Percentiles rank a stretch among this genome's conserved stretches.
Conservation (phyloP, 768 basidiomycete genomes). For the Lyophyllum semitale region DNA sequence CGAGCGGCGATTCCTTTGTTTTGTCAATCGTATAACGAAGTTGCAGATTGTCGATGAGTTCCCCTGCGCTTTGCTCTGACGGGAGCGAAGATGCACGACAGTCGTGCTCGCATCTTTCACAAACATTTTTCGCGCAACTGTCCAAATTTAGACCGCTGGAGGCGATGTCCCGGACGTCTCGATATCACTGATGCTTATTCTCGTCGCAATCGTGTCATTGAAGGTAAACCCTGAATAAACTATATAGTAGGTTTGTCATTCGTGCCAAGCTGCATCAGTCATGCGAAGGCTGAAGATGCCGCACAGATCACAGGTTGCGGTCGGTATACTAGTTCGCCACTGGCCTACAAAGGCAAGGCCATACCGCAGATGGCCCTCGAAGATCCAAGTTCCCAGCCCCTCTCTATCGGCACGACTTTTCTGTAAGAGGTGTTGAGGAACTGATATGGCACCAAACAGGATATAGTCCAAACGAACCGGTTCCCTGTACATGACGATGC, state of each 20-base stretch:
- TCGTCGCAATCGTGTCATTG: background rate
- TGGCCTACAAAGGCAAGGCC: conserved; percentile 53
- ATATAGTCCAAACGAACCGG: conserved; percentile 39
- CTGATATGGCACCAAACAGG: conserved; percentile 3
- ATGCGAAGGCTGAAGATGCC: conserved; percentile 65
- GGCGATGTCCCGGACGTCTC: background rate
- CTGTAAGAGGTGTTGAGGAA: conserved; percentile 26
- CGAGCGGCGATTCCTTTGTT: too few species aligned
- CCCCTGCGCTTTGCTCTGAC: too few species aligned
- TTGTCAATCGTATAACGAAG: too few species aligned
- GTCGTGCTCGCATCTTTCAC: background rate
- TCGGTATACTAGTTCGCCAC: conserved; percentile 43
- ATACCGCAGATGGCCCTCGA: conserved; percentile 55
- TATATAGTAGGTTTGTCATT: background rate
- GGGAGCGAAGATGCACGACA: too few species aligned
- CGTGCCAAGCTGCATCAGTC: conserved; percentile 19
- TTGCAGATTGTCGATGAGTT: too few species aligned
- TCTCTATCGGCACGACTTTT: conserved; percentile 39
- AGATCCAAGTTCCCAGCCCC: conserved; percentile 52
- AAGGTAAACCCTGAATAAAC: background rate
- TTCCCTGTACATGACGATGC: conserved; percentile 60
- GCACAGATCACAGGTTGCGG: conserved; percentile 35
- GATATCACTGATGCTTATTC: background rate
- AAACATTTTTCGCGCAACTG: conserved; percentile 3
- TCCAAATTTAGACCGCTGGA: conserved; percentile 1